These are phyloP conservation scores for Emmonsiellopsis sp. DNA, from an alignment of 2,329 filamentous ascomycete species.

Conservation along the genomic window DNA sequence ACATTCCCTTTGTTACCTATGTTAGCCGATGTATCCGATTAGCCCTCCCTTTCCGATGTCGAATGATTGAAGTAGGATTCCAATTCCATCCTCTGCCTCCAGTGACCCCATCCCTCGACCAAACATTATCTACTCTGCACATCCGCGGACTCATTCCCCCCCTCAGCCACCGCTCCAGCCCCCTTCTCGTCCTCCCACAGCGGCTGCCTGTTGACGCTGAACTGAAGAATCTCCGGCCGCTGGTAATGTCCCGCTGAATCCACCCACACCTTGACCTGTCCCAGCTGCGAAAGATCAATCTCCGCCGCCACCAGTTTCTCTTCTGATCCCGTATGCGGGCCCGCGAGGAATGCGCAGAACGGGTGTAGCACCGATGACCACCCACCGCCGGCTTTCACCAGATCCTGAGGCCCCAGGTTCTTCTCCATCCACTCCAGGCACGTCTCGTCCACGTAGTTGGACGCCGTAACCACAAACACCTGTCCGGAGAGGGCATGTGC, in stretches of 20 bases:
- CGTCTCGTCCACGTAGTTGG: slow-evolving; percentile 33
- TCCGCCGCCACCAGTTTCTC: slow-evolving; percentile 26
- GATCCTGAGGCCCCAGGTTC: slow-evolving; percentile 25
- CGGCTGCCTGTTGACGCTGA: slow-evolving; percentile 18
- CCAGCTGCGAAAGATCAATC: slow-evolving; percentile 24
- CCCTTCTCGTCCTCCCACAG: slow-evolving; percentile 22
- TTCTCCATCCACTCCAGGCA: slow-evolving; percentile 33
- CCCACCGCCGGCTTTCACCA: slow-evolving; percentile 25
- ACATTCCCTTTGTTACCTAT: too few species aligned
- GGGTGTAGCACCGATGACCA: slow-evolving; percentile 27
- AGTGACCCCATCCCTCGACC: too few species aligned
- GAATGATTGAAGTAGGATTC: too few species aligned
- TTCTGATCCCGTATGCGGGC: slow-evolving; percentile 23
- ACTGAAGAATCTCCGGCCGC: slow-evolving; percentile 26
- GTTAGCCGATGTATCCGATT: too few species aligned
- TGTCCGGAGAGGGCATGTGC: slow-evolving; percentile 36
- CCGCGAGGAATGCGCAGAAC: slow-evolving; percentile 26
- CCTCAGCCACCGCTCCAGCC: not conserved
- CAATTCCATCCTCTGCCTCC: too few species aligned
- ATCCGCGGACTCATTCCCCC: not conserved
- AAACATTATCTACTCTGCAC: not conserved
- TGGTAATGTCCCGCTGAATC: slow-evolving; percentile 28
- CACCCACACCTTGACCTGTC: slow-evolving; percentile 27
- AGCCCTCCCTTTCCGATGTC: too few species aligned
- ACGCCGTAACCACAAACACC: slow-evolving; percentile 34